Evolutionary conservation across 768 basidiomycete genomes (phyloP).

Genomic region (Mycena vulgaris): DNA sequence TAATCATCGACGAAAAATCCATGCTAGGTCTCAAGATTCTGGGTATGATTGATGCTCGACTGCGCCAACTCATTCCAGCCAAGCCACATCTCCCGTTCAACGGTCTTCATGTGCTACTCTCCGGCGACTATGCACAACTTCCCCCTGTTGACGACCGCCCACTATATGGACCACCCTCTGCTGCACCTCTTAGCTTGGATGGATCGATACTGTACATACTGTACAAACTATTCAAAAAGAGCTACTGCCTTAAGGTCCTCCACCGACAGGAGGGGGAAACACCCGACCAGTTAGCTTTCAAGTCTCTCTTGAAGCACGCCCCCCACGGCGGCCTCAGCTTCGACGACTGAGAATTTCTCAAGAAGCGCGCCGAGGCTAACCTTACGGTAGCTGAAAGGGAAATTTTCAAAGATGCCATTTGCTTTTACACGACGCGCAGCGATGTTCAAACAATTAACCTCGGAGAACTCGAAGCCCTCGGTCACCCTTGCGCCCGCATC

Average conservation of each 20-base stretch:
- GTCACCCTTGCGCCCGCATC: conserved; percentile 27
- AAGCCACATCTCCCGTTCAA: conserved; percentile 6
- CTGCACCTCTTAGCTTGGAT: conserved; percentile 8
- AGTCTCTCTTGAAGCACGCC: conserved; percentile 9
- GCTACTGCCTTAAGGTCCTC: conserved; percentile 16
- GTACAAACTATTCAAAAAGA: conserved; percentile 22
- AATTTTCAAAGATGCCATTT: conserved; percentile 22
- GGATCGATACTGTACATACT: conserved; percentile 25
- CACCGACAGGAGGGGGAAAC: conserved; percentile 26
- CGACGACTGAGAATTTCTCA: conserved; percentile 16
- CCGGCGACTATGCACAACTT: conserved; percentile 35
- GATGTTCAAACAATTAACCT: conserved; percentile 25
- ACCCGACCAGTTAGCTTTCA: conserved; percentile 18
- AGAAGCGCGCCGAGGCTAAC: background rate
- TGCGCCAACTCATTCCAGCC: conserved; percentile 19
- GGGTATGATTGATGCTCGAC: conserved; percentile 26
- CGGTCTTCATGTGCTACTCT: conserved; percentile 19
- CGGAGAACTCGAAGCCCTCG: conserved; percentile 6
- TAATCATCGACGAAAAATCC: conserved; percentile 29
- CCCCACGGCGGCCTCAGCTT: conserved; percentile 15
- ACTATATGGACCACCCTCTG: conserved; percentile 11
- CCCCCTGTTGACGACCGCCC: conserved; percentile 34
- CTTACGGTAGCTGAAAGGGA: background rate
- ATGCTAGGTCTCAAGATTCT: conserved; percentile 23
- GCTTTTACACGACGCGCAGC: conserved; percentile 26